phyloP scores from a whole-genome alignment of 2,329 filamentous ascomycete genomes.

The Ceratocystis harringtonii region DNA sequence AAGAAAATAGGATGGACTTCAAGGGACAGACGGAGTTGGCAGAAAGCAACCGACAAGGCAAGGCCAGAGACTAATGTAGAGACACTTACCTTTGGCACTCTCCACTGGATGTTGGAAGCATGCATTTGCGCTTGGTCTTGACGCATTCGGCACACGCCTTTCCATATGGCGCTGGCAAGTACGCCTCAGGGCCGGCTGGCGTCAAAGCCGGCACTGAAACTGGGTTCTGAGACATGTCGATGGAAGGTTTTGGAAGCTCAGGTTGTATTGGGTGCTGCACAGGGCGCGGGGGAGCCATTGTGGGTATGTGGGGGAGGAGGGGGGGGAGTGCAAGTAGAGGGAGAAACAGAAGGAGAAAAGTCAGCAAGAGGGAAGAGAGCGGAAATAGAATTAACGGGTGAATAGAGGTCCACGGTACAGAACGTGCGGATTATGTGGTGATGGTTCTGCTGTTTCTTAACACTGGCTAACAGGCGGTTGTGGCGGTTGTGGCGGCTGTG shows the following conservation, averaged over 20 bases:
- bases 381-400: neutral
- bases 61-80: neutral
- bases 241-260: neutral
- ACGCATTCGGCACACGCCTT: constrained; percentile 29
- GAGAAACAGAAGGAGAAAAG: neutral
- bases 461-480: neutral
- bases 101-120: constrained; percentile 23
- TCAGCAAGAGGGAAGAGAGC: neutral
- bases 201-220: neutral
- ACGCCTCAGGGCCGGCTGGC: neutral
- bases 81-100: constrained; percentile 25
- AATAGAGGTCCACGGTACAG: neutral
- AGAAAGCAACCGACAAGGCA: neutral
- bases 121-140: constrained; percentile 33
- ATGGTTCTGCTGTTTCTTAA: neutral
- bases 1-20: neutral
- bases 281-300: neutral
- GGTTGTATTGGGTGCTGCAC: neutral
- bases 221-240: neutral
- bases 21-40: neutral
- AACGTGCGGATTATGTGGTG: neutral
- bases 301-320: neutral
- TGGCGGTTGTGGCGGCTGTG: neutral
- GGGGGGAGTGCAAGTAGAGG: neutral
- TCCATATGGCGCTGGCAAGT: constrained; percentile 26